phyloP scores from a whole-genome alignment of 2,329 filamentous ascomycete genomes.

The Cladobotryum mycophilum region DNA sequence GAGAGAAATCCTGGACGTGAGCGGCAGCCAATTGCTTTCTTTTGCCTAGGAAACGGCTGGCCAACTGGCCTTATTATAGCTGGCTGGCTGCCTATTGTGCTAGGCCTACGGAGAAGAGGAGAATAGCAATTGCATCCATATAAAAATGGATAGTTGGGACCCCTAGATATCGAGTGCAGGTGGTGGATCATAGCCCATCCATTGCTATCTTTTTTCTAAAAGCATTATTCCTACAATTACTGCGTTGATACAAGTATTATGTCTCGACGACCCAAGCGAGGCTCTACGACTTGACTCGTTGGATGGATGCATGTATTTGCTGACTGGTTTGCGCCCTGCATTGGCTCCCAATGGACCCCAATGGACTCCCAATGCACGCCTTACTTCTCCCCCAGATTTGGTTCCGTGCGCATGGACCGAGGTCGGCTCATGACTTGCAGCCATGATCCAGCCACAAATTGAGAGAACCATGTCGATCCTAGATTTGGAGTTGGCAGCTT shows the following conservation, averaged over 20 bases:
- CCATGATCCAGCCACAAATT: slow-evolving; percentile 2
- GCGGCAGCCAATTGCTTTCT: slow-evolving; percentile 2
- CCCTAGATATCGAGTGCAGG: not conserved
- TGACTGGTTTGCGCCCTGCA: not conserved
- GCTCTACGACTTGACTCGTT: not conserved
- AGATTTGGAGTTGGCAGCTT: no score
- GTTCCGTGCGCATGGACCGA: not conserved
- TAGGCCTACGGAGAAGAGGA: not conserved
- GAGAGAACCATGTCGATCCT: no score
- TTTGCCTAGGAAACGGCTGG: slow-evolving; percentile 1
- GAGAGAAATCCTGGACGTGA: slow-evolving; percentile 6
- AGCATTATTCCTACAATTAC: no score
- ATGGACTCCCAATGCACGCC: slow-evolving; percentile 2
- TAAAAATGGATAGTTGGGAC: not conserved
- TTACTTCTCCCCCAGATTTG: not conserved
- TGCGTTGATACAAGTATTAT: not conserved
- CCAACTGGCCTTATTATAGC: not conserved
- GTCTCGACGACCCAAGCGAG: not conserved
- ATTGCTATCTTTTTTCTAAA: no score
- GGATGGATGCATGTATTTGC: not conserved
- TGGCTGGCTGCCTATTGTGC: not conserved
- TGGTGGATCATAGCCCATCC: no score
- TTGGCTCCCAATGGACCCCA: not conserved
- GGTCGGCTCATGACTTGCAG: not conserved
- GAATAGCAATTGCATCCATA: not conserved